phyloP scores from a whole-genome alignment of 768 basidiomycete species.

The Tylopilus vinaceipallidus region DNA sequence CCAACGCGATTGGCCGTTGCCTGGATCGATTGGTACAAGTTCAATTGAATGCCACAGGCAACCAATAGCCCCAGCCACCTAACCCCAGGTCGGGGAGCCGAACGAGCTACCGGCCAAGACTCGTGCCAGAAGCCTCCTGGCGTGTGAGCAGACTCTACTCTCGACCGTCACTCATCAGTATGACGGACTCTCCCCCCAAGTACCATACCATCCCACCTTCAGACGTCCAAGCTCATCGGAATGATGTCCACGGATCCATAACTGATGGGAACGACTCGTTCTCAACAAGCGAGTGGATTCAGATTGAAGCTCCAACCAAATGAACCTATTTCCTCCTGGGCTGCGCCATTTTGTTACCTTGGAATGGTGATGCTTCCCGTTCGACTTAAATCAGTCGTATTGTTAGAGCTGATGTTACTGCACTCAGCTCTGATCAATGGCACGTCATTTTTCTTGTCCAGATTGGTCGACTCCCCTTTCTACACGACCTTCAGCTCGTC shows the following conservation, averaged over 20 bases:
- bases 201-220: conserved; percentile 24
- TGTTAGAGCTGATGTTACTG: conserved; percentile 2
- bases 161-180: conserved; percentile 2
- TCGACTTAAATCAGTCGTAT: neutral
- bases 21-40: neutral
- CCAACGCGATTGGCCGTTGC: neutral
- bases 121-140: too few relatives aligned
- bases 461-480: conserved; percentile 59
- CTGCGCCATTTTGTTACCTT: conserved; percentile 76
- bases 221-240: conserved; percentile 7
- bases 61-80: too few relatives aligned
- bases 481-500: conserved; percentile 63
- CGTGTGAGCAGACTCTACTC: neutral
- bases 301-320: conserved; percentile 43
- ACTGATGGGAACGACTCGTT: conserved; percentile 7
- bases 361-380: conserved; percentile 68
- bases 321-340: conserved; percentile 77
- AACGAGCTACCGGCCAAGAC: too few relatives aligned
- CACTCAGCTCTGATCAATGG: conserved; percentile 79
- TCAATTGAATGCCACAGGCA: neutral
- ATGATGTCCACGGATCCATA: neutral
- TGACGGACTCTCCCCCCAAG: conserved; percentile 9
- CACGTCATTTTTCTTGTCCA: conserved; percentile 74
- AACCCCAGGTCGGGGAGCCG: neutral
- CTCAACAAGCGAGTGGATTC: conserved; percentile 25